A percentile compares a stretch with the other conserved stretches of the same genome.
These are phyloP conservation scores for Parathielavia appendiculata DNA, from an alignment of 495 filamentous ascomycete species.

Conservation along the genomic window DNA sequence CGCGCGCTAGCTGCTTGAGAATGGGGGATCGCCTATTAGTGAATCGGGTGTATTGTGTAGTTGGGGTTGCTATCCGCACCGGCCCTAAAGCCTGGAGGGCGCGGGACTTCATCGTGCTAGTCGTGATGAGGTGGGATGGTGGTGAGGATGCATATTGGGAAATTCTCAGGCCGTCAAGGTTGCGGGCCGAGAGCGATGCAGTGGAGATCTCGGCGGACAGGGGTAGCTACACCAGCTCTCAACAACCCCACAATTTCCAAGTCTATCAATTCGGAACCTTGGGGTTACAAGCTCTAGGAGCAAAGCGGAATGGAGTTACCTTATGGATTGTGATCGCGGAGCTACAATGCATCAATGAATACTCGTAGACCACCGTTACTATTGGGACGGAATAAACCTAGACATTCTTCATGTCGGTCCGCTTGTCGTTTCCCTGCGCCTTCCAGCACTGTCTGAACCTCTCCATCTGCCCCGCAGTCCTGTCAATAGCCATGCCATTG, in stretches of 20 bases:
- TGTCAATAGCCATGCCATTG: constrained; percentile 8
- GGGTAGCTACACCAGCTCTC: neutral
- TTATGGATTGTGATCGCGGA: too few relatives aligned
- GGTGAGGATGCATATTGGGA: neutral
- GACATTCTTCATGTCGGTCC: constrained; percentile 69
- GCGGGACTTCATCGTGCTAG: constrained; percentile 25
- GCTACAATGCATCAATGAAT: too few relatives aligned
- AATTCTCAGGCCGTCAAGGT: constrained; percentile 14
- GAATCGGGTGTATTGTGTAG: constrained; percentile 5
- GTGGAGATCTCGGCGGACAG: constrained; percentile 1
- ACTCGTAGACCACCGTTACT: neutral
- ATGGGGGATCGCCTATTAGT: neutral
- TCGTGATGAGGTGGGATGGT: constrained; percentile 7
- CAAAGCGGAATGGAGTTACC: too few relatives aligned
- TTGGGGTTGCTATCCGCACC: constrained; percentile 17
- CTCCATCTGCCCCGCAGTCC: constrained; percentile 65
- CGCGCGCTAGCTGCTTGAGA: constrained; percentile 4
- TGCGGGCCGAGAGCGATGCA: too few relatives aligned
- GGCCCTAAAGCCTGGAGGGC: constrained; percentile 25
- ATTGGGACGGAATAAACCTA: neutral
- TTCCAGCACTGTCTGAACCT: constrained; percentile 92
- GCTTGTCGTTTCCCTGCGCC: constrained; percentile 75
- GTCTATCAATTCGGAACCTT: too few relatives aligned
- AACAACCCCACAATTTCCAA: too few relatives aligned
- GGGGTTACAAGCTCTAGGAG: too few relatives aligned